These are phyloP conservation scores for Fusarium brachygibbosum DNA, from an alignment of 2,329 filamentous ascomycete genomes.

Conservation along the genomic window DNA sequence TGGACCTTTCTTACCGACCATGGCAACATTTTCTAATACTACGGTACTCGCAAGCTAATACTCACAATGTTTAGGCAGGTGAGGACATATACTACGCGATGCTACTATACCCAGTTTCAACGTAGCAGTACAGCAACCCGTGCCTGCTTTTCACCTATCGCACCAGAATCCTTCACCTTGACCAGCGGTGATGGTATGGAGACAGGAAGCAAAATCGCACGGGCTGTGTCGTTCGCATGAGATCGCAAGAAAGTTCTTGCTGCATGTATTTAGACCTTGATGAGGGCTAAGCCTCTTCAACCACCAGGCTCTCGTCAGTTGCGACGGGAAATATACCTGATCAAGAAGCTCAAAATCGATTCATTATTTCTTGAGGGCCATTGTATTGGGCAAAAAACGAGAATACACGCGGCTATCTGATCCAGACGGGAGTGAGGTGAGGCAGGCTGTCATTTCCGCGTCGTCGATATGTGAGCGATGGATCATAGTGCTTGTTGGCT, in stretches of 20 bases:
- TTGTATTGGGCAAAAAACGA: conserved; percentile 2
- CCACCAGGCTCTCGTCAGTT: conserved; percentile 10
- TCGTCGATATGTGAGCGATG: conserved; percentile 12
- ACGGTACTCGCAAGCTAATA: conserved; percentile 5
- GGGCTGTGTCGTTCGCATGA: conserved; percentile 16
- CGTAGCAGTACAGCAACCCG: neutral
- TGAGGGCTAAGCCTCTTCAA: conserved; percentile 12
- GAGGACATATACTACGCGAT: conserved; percentile 8
- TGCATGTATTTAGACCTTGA: conserved; percentile 12
- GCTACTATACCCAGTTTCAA: neutral
- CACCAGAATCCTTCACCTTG: conserved; percentile 4
- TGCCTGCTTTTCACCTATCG: conserved; percentile 5
- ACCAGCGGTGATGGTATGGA: neutral
- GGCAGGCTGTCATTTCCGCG: conserved; percentile 21
- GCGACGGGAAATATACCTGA: conserved; percentile 12
- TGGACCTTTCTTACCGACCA: conserved; percentile 8
- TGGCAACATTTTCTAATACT: conserved; percentile 14
- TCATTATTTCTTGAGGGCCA: neutral
- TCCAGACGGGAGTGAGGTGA: conserved; percentile 4
- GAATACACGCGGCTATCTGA: neutral
- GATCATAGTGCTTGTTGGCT: neutral
- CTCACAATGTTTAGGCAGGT: conserved; percentile 13
- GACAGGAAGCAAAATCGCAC: conserved; percentile 19
- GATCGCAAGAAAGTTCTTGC: conserved; percentile 40
- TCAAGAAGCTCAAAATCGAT: conserved; percentile 12